Evolutionary conservation across 2,329 filamentous ascomycete genomes (phyloP), one percentile per base, ranked within the genome.

Genomic region (Hymenoscyphus salicellus): DNA sequence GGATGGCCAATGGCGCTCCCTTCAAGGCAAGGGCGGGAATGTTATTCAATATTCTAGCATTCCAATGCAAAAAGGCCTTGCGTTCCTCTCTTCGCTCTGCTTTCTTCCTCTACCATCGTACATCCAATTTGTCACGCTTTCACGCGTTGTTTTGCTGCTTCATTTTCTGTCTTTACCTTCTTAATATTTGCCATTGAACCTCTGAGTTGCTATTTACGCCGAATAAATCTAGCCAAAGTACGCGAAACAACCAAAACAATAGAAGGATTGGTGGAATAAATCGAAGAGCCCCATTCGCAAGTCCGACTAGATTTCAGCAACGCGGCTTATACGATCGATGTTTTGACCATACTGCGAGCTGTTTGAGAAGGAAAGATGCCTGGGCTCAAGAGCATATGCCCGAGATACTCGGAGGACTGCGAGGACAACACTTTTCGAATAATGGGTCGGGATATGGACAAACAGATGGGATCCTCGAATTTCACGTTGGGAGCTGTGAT

Each of bases 401-500:
- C 38, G 28, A 49, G 38, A 28, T 36, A 32, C 17, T 33, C 23
- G 41, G 28, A 28, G 28, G 43, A 32, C 4, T 30, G 43, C 28
- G 38, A 52, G 46, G 14, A 30, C 5, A 36, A 8, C 4, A 26
- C 20, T n/a, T 52, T 17, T 20, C 62, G 23, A 36, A 56, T 28
- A 20, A 46, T 28, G 26, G 28, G n/a, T 26, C 56, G 52, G 30
- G 46, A 26, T 52, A 52, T 52, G 46, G 46, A 41, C 20, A 28
- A n/a, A 8, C 23, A 57, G 17, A 11, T 52, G 3, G 56, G 56
- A n/a, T 26, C 61, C n/a, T 30, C 43, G 28, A 33, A 11, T 20
- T 28, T 71, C 7, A 55, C 69, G 17, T 6, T 66, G 14, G 55
- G 63, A 14, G 63, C 62, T 2, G 65, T 71, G 32, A 43, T 70